Percentiles rank a stretch among this genome's conserved stretches.
These are phyloP conservation scores for Penicillium sp. DNA, from an alignment of 2,329 filamentous ascomycete genomes.

Conservation along the genomic window DNA sequence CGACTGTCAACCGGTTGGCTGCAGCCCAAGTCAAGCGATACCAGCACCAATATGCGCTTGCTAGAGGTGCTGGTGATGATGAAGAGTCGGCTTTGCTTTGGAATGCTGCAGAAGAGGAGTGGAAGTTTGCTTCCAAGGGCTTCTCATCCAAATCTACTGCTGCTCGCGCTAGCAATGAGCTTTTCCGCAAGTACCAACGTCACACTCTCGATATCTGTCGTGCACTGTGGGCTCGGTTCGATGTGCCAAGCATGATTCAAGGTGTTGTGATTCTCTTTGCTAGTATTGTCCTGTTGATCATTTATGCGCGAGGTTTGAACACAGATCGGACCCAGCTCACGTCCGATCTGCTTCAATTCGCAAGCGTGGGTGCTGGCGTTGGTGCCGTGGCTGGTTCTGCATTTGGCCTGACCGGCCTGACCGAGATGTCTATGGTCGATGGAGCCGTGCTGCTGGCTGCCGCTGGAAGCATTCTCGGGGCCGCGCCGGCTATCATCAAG, in stretches of 20 bases:
- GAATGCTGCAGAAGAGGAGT: conserved; percentile 50
- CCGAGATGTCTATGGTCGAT: conserved; percentile 28
- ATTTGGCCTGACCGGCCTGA: conserved; percentile 18
- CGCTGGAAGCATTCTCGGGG: conserved; percentile 39
- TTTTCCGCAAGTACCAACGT: conserved; percentile 65
- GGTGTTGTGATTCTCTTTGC: conserved; percentile 64
- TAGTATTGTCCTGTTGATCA: conserved; percentile 59
- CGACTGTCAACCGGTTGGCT: conserved; percentile 64
- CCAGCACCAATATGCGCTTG: conserved; percentile 69
- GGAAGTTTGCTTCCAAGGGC: conserved; percentile 39
- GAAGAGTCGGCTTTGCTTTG: conserved; percentile 52
- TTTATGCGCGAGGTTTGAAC: conserved; percentile 58
- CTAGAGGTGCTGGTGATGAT: conserved; percentile 58
- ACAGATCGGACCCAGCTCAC: conserved; percentile 48
- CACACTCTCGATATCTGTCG: conserved; percentile 73
- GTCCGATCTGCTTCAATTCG: conserved; percentile 45
- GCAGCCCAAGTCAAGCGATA: conserved; percentile 84
- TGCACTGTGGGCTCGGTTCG: conserved; percentile 82
- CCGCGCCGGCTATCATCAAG: conserved; percentile 34
- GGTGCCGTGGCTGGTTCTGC: conserved; percentile 32
- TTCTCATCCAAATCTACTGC: conserved; percentile 31
- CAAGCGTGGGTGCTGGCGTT: conserved; percentile 41
- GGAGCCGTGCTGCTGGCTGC: conserved; percentile 34
- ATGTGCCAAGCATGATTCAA: conserved; percentile 72
- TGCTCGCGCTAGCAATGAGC: conserved; percentile 42